These are phyloP conservation scores for Triglochin maritima DNA, from an alignment of 106 monocot genomes.

Conservation along the genomic window DNA sequence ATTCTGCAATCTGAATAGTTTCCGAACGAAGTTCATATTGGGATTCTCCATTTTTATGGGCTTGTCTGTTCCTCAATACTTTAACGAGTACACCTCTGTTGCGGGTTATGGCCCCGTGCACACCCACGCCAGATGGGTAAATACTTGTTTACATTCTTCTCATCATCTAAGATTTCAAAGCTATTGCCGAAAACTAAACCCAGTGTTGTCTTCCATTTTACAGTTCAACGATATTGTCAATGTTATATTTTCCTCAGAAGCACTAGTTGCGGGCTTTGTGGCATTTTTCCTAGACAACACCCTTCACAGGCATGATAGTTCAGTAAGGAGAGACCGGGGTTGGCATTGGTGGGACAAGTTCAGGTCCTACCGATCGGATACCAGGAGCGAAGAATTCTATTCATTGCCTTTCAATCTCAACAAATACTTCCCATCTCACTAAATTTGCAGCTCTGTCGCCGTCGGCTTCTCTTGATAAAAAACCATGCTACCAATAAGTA, in stretches of 20 bases:
- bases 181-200: neutral
- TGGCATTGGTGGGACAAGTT: conserved; percentile 64
- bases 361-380: conserved; percentile 46
- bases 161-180: neutral
- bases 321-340: conserved; percentile 40
- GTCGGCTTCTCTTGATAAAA: neutral
- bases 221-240: conserved; percentile 76
- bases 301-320: conserved; percentile 28
- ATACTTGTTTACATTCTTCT: neutral
- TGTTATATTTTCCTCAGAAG: conserved; percentile 66
- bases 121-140: conserved; percentile 80
- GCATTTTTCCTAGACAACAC: conserved; percentile 69
- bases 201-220: neutral
- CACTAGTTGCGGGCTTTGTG: conserved; percentile 49
- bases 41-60: conserved; percentile 90
- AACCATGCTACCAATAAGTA: neutral
- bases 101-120: conserved; percentile 92
- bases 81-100: conserved; percentile 94
- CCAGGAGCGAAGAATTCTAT: conserved; percentile 67
- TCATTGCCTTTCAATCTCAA: conserved; percentile 58
- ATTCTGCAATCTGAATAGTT: conserved; percentile 95
- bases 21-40: conserved; percentile 85
- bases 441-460: neutral
- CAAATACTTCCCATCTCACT: conserved; percentile 58
- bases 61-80: conserved; percentile 88